Percentiles rank a stretch among this genome's conserved stretches.
Evolutionary conservation across 2,329 filamentous ascomycete species (phyloP).

Genomic region (Colletotrichum gigasporum): DNA sequence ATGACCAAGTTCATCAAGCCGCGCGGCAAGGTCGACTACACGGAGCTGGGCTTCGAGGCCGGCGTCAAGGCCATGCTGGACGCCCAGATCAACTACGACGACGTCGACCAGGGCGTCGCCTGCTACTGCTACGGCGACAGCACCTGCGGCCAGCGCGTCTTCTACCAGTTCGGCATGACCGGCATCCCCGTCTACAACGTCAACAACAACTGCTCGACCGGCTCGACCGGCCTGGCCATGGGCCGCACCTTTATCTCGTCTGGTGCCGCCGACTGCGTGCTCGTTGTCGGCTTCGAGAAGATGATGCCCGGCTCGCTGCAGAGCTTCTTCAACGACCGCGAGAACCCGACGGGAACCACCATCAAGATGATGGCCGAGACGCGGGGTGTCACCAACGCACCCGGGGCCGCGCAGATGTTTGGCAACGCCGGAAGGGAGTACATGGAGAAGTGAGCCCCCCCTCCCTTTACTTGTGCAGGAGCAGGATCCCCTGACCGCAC

Average conservation of each 20-base stretch:
- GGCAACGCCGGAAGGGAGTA: constrained; percentile 94
- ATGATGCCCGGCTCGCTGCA: constrained; percentile 94
- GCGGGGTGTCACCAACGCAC: constrained; percentile 81
- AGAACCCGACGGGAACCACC: constrained; percentile 79
- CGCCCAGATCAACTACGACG: constrained; percentile 94
- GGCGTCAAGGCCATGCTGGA: constrained; percentile 87
- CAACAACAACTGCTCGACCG: constrained; percentile 98
- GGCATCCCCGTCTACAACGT: constrained; percentile 97
- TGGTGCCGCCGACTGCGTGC: constrained; percentile 85
- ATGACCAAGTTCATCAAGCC: constrained; percentile 99
- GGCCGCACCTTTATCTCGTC: constrained; percentile 81
- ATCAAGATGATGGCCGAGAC: constrained; percentile 84
- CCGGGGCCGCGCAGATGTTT: constrained; percentile 91
- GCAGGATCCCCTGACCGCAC: not conserved
- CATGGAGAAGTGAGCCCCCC: constrained; percentile 79
- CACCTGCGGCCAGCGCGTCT: constrained; percentile 94
- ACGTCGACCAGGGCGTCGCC: constrained; percentile 93
- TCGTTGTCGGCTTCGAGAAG: constrained; percentile 97
- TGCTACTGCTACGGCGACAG: constrained; percentile 98
- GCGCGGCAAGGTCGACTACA: constrained; percentile 92
- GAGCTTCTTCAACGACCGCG: constrained; percentile 84
- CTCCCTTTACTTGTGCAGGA: not conserved
- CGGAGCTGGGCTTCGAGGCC: constrained; percentile 92
- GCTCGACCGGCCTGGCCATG: constrained; percentile 90
- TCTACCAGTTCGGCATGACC: constrained; percentile 99